Percentiles rank a stretch among this genome's conserved stretches.
Evolutionary conservation across 768 basidiomycete species (phyloP).

Genomic region (Hygrophorus pudorinus): DNA sequence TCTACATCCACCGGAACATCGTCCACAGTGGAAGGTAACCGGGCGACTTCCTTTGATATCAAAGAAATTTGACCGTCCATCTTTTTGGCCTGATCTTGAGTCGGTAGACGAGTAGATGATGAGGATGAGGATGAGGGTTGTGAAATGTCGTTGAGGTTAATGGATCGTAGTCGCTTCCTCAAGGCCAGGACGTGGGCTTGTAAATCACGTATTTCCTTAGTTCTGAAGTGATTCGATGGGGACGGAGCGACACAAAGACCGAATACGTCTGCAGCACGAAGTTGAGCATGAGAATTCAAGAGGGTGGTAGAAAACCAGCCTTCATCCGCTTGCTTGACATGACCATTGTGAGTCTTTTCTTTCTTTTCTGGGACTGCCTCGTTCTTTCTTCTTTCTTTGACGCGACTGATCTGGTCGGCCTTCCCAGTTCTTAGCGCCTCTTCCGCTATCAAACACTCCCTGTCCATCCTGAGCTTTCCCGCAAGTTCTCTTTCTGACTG

Average conservation of each 20-base stretch:
- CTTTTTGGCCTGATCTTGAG: conserved; percentile 32
- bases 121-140: conserved; percentile 31
- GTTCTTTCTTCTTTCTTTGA: not conserved
- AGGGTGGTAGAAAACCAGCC: not conserved
- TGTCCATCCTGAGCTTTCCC: too few species aligned
- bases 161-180: conserved; percentile 49
- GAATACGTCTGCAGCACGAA: conserved; percentile 46
- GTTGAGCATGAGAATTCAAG: not conserved
- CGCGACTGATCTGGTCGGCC: too few species aligned
- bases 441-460: conserved; percentile 17
- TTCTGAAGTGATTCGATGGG: conserved; percentile 23
- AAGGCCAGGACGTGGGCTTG: conserved; percentile 41
- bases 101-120: conserved; percentile 40
- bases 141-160: conserved; percentile 47
- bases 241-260: conserved; percentile 30
- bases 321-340: not conserved
- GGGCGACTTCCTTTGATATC: conserved; percentile 34
- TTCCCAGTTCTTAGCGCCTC: too few species aligned
- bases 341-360: not conserved
- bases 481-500: too few species aligned
- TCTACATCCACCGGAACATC: conserved; percentile 42
- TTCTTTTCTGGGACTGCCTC: not conserved
- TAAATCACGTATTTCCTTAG: conserved; percentile 33
- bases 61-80: conserved; percentile 37
- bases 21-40: conserved; percentile 34